phyloP scores from a whole-genome alignment of 768 basidiomycete genomes.

The Daedaleopsis nitida region DNA sequence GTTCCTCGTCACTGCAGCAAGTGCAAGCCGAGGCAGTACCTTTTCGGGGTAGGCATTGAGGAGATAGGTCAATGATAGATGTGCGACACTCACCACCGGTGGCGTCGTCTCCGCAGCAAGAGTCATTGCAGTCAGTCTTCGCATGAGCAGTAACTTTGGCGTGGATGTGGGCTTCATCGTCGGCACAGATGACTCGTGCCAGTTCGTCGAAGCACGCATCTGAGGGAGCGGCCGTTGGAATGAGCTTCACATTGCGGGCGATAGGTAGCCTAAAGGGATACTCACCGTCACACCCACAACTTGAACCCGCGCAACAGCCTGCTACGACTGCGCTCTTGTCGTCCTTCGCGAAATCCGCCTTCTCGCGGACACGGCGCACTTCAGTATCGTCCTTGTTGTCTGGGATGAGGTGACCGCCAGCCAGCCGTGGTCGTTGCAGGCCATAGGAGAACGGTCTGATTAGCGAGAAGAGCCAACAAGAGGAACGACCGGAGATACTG shows the following conservation, averaged over 20 bases:
- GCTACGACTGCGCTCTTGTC: not conserved
- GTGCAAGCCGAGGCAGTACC: slow-evolving; percentile 5
- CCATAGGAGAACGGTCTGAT: too few species aligned
- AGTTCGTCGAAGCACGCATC: slow-evolving; percentile 30
- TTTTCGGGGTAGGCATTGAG: not conserved
- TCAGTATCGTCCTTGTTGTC: too few species aligned
- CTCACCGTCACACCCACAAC: slow-evolving; percentile 31
- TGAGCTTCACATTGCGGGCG: not conserved
- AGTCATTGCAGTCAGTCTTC: not conserved
- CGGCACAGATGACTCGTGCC: slow-evolving; percentile 29
- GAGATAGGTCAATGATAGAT: not conserved
- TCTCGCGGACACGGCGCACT: too few species aligned
- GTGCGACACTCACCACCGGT: not conserved
- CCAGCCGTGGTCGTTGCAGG: too few species aligned
- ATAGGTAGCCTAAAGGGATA: not conserved
- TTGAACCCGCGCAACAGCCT: slow-evolving; percentile 24
- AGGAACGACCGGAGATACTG: too few species aligned
- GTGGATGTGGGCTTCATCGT: slow-evolving; percentile 30
- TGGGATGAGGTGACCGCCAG: too few species aligned
- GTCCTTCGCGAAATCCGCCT: not conserved
- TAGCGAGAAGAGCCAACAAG: too few species aligned
- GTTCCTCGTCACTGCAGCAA: not conserved
- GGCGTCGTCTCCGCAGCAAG: slow-evolving; percentile 3
- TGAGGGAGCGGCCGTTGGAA: not conserved
- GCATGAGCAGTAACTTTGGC: not conserved